Base-by-base conservation (phyloP, 305 asterid genomes). In the Fraxinus floribunda region DNA sequence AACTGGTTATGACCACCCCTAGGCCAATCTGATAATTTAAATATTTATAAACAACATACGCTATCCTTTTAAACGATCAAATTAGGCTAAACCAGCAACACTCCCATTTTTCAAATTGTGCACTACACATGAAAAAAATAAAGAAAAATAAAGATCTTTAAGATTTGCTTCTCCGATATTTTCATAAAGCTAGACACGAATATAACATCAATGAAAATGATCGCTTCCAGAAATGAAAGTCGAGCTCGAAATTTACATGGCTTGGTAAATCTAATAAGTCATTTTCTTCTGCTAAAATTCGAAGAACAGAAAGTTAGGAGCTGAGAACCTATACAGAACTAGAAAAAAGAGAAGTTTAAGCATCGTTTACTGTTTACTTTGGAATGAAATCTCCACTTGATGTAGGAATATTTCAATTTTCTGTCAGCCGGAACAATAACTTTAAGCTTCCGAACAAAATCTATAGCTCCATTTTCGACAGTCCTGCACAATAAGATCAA, bases 251-350 rank as follows among this genome's bases (percentile, higher is more conserved):
- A 85, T 92, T 83, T 88, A 89, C 85, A 68, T 78, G 49, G 46
- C 74, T 83, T 80, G 75, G 79, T 80, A 36, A 76, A 82, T 75
- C 86, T 86, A 83, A 82, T 46, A 84, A 86, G 88, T 83, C 88
- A 84, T 86, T 89, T 89, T 90, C 97, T 92, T 94, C 95, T 89
- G 85, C 91, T 91, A 94, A 92, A 94, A 94, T 72, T 88, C 93
- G 93, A 93, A 91, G 97, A 90, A 90, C 86, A 88, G 87, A 88
- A 80, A 81, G 94, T 89, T 86, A 87, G 86, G 89, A 89, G 82
- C 87, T 84, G 79, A 83, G 72, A 86, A 86, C 91, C 95, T 93
- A 91, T 92, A 92, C 93, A 91, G 79, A 85, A 88, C 89, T 78
- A 79, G 78, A 87, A 78, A 76, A 73, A 7, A 66, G 73, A 41